phyloP scores from a whole-genome alignment of 192 early-diverging fungal genomes.

The Lunasporangiospora selenospora region DNA sequence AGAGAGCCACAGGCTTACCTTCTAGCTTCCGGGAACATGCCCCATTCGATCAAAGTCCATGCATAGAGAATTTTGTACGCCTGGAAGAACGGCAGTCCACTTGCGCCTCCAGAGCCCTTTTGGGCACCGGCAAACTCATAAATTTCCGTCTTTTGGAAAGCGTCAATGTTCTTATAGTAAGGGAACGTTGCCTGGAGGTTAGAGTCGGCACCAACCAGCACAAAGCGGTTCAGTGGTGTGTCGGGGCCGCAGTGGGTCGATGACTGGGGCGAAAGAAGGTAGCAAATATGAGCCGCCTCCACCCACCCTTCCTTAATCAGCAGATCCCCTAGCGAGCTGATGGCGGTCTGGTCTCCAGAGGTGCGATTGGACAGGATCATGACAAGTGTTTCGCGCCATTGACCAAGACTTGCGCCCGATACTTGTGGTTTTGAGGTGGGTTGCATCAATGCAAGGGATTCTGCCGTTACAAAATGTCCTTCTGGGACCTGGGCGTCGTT shows the following conservation, averaged over 20 bases:
- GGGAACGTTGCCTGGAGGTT: constrained; percentile 28
- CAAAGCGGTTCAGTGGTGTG: constrained; percentile 63
- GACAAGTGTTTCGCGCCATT: constrained; percentile 79
- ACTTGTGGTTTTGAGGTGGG: constrained; percentile 23
- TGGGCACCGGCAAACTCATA: constrained; percentile 79
- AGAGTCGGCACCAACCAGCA: constrained; percentile 72
- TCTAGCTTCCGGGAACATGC: constrained; percentile 73
- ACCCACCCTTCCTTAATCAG: constrained; percentile 61
- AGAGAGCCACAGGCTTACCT: too few relatives aligned
- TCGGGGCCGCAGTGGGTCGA: constrained; percentile 70
- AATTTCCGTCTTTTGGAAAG: constrained; percentile 82
- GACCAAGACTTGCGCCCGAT: constrained; percentile 45
- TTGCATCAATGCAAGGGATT: constrained; percentile 35
- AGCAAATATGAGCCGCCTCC: constrained; percentile 83
- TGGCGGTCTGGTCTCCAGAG: constrained; percentile 69
- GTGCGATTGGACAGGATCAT: constrained; percentile 89
- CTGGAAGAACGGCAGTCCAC: constrained; percentile 86
- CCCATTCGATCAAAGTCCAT: constrained; percentile 82
- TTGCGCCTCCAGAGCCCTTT: constrained; percentile 48
- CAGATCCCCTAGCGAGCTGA: constrained; percentile 82
- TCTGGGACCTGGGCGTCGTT: constrained; percentile 6
- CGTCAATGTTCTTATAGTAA: constrained; percentile 62
- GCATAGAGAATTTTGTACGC: constrained; percentile 87
- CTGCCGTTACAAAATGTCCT: constrained; percentile 32
- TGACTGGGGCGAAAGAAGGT: constrained; percentile 69